Evolutionary conservation across 371 early-diverging fungal species (phyloP), one percentile per base, ranked within the genome.

Genomic region (Actinomucor elegans): DNA sequence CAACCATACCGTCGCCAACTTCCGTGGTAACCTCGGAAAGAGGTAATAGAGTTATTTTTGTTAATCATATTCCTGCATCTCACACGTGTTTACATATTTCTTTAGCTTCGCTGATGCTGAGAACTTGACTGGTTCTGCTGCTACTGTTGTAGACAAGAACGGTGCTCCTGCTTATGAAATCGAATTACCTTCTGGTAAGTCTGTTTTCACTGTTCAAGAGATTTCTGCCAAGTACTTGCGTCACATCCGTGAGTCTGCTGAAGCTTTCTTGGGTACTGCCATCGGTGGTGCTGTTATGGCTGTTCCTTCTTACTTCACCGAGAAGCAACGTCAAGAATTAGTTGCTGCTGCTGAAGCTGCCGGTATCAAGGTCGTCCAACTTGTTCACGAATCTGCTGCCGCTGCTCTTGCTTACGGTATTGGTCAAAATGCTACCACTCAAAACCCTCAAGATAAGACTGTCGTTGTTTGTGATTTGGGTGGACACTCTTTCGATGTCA

Each of bases 391-490:
- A 77, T 96, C 99, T 42, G 90, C 93, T 52, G 99, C 99, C 27
- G 98, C 99, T 59, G 94, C 93, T 28, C 80, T 99, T 50, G 93
- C 97, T 34, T 99, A 96, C 66, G 87, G 90, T 59, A 77, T 88
- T 43, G 84, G 90, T 47, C 65, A 85, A 66, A 66, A 72, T 24
- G 72, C 80, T 20, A 60, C 68, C 56, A 72, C 66, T 64, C 74
- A 79, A 58, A 66, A 76, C 49, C 74, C 81, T 55, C 70, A 77
- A 61, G 94, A 94, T 62, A 86, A 87, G 65, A 81, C 83, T 17
- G 83, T 92, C n/a, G 77, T 98, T 54, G 94, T 99, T 15, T 90
- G 95, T 60, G 99, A 99, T 77, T 81, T 99, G 49, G 99, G 99
- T 49, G 99, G 92, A 37, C 91, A 94, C 46, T 92, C 93, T 18